Percentiles rank a stretch among this genome's conserved stretches.
Conservation (phyloP, 441 rosid genomes). For the Gossypium schwendimanii region DNA sequence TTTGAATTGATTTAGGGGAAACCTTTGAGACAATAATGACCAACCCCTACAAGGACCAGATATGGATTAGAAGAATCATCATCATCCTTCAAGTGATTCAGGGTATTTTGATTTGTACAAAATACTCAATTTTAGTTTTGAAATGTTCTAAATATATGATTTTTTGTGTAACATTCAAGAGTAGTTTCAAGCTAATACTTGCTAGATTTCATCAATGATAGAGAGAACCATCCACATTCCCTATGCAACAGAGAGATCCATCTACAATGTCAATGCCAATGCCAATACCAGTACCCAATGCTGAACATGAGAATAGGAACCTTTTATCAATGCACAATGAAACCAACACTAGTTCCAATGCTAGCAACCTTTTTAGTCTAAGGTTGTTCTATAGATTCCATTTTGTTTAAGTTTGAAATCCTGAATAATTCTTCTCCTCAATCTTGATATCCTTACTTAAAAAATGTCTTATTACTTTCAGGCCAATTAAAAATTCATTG, state of each 20-base stretch:
- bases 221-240: too few relatives aligned
- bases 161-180: not conserved
- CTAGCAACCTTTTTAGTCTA: too few relatives aligned
- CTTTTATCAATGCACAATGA: too few relatives aligned
- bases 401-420: too few relatives aligned
- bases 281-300: not conserved
- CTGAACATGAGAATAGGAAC: too few relatives aligned
- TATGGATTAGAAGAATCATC: constrained; percentile 14
- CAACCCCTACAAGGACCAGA: not conserved
- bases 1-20: not conserved
- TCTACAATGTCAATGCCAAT: not conserved
- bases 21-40: not conserved
- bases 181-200: not conserved
- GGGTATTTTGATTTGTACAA: constrained; percentile 14
- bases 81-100: constrained; percentile 11
- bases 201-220: not conserved
- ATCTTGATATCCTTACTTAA: too few relatives aligned
- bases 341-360: too few relatives aligned
- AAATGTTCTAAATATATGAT: not conserved
- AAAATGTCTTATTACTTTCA: too few relatives aligned
- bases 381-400: too few relatives aligned
- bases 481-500: too few relatives aligned
- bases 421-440: too few relatives aligned
- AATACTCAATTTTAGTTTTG: not conserved
- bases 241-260: too few relatives aligned